phyloP scores from a whole-genome alignment of 2,329 filamentous ascomycete genomes.

The Scortechinia acanthostroma region DNA sequence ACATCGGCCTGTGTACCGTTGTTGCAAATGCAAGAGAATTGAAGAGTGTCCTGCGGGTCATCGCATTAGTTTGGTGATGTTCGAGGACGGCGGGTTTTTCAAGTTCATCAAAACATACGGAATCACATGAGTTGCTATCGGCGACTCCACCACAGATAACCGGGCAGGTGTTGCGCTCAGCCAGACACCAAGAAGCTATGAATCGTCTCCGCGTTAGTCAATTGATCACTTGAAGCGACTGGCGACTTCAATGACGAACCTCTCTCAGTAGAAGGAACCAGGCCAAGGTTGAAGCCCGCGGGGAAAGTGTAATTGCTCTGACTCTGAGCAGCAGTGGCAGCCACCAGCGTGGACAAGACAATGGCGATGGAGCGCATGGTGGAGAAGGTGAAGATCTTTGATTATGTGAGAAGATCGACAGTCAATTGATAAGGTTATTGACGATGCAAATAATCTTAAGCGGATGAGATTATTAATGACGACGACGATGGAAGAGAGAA shows the following conservation, averaged over 20 bases:
- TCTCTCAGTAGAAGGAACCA: too few species aligned
- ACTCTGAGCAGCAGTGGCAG: background rate
- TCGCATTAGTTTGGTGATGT: too few species aligned
- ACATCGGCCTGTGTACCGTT: conserved; percentile 8
- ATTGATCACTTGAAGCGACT: background rate
- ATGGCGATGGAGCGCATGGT: background rate
- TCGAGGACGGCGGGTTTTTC: too few species aligned
- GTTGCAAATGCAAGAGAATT: conserved; percentile 7
- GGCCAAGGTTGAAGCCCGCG: background rate
- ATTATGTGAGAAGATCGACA: too few species aligned
- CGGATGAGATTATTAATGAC: too few species aligned
- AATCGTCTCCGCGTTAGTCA: background rate
- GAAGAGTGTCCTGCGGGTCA: background rate
- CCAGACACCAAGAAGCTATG: background rate
- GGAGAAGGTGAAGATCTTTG: too few species aligned
- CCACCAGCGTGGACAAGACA: background rate
- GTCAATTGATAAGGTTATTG: too few species aligned
- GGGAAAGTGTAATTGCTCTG: background rate
- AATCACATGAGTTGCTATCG: background rate
- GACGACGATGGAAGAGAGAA: conserved; percentile 1
- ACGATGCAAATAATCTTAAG: too few species aligned
- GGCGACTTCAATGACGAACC: too few species aligned
- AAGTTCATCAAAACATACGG: background rate
- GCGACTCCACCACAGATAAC: background rate
- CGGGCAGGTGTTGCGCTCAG: background rate